Conservation (phyloP, 257 asterid species). For the Solanum ossicruentum region DNA sequence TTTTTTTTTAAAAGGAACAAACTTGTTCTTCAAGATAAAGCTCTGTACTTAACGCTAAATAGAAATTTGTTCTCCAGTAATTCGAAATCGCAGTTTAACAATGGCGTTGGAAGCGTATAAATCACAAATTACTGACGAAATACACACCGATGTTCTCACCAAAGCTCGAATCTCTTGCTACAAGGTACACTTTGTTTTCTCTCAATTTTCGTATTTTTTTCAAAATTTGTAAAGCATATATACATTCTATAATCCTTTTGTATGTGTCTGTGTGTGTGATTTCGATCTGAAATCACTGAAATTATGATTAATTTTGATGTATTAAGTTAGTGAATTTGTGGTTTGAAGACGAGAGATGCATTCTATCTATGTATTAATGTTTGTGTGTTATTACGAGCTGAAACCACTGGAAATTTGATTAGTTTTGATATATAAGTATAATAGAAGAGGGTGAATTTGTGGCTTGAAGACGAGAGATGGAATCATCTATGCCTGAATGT, state of each 20-base stretch:
- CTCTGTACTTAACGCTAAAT: neutral
- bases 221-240: neutral
- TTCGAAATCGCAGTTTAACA: neutral
- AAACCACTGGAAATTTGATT: neutral
- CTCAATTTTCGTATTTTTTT: neutral
- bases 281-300: neutral
- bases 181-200: conserved; percentile 29
- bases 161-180: conserved; percentile 62
- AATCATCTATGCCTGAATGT: neutral
- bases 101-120: conserved; percentile 66
- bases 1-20: neutral
- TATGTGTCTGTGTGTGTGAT: neutral
- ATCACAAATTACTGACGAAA: conserved; percentile 31
- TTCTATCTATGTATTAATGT: neutral
- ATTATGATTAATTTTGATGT: neutral
- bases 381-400: neutral
- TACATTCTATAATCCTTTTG: neutral
- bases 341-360: neutral
- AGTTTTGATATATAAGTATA: no score
- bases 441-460: neutral
- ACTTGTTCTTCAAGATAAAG: neutral
- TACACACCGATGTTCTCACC: conserved; percentile 65
- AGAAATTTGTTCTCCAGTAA: neutral
- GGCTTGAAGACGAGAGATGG: no score
- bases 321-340: neutral